phyloP scores from a whole-genome alignment of 495 filamentous ascomycete species.

The Elaphomyces granulatus region DNA sequence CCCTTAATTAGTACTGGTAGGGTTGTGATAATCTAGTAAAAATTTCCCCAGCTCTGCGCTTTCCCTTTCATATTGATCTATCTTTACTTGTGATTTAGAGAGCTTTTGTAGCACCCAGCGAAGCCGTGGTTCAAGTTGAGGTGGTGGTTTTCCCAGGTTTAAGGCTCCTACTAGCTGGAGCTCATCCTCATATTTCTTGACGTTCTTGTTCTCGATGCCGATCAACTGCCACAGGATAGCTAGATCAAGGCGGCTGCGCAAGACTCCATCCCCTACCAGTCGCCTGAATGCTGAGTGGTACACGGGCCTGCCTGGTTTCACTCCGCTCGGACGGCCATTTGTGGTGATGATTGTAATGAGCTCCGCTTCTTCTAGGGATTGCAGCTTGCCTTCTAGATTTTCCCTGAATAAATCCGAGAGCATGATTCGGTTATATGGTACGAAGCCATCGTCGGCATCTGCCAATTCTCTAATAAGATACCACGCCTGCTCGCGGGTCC shows the following conservation, averaged over 20 bases:
- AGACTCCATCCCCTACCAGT: constrained; percentile 53
- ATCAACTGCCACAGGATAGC: constrained; percentile 49
- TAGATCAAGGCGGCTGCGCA: constrained; percentile 63
- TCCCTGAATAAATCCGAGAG: constrained; percentile 55
- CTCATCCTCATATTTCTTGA: constrained; percentile 71
- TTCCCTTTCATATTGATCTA: constrained; percentile 60
- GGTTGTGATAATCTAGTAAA: too few relatives aligned
- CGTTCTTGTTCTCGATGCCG: constrained; percentile 55
- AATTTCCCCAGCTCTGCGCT: too few relatives aligned
- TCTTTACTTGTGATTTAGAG: constrained; percentile 54
- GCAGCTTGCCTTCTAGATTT: constrained; percentile 55
- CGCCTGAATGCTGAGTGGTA: constrained; percentile 68
- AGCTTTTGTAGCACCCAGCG: constrained; percentile 63
- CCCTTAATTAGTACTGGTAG: too few relatives aligned
- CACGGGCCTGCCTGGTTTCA: constrained; percentile 76
- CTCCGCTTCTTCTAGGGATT: constrained; percentile 72
- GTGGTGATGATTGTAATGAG: constrained; percentile 62
- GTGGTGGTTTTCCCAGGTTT: constrained; percentile 44
- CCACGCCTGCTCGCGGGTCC: constrained; percentile 82
- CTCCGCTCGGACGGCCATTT: constrained; percentile 59
- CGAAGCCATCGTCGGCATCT: constrained; percentile 28
- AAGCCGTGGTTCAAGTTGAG: constrained; percentile 44
- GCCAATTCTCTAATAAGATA: constrained; percentile 64
- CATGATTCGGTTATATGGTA: constrained; percentile 74
- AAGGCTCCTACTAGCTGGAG: constrained; percentile 44